phyloP scores from a whole-genome alignment of 371 early-diverging fungal species.

The Mucor irregularis region DNA sequence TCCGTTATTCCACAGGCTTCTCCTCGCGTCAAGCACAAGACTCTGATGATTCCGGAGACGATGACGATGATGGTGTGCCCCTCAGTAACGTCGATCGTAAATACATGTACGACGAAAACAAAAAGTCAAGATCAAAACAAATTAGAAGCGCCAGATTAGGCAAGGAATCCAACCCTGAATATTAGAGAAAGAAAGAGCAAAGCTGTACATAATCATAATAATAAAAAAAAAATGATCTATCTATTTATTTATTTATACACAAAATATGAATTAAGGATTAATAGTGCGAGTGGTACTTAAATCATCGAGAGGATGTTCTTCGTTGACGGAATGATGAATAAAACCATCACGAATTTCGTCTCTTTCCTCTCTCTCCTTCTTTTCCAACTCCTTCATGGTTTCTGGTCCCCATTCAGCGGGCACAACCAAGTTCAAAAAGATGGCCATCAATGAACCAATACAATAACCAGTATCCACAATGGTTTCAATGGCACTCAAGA shows the following conservation, averaged over 20 bases:
- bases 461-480: slow-evolving; percentile 58
- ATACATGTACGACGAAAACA: slow-evolving; percentile 33
- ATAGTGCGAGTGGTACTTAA: slow-evolving; percentile 4
- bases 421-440: slow-evolving; percentile 52
- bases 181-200: no score
- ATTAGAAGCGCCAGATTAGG: slow-evolving; percentile 29
- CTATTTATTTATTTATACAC: background rate
- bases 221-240: background rate
- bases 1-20: slow-evolving; percentile 23
- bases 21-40: slow-evolving; percentile 3
- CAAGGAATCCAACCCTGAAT: slow-evolving; percentile 20
- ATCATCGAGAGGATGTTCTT: slow-evolving; percentile 18
- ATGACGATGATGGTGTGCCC: slow-evolving; percentile 7
- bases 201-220: no score
- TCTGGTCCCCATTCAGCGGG: slow-evolving; percentile 47
- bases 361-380: slow-evolving; percentile 25
- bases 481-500: slow-evolving; percentile 58
- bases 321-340: slow-evolving; percentile 21
- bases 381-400: slow-evolving; percentile 34
- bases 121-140: slow-evolving; percentile 37
- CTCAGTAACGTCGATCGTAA: slow-evolving; percentile 37
- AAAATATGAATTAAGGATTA: slow-evolving; percentile 1
- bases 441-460: slow-evolving; percentile 54
- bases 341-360: slow-evolving; percentile 44
- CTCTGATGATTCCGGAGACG: slow-evolving; percentile 29